Evolutionary conservation across 768 basidiomycete genomes (phyloP), one percentile per base, ranked within the genome.

Genomic region (Hirschioporus abietinus): DNA sequence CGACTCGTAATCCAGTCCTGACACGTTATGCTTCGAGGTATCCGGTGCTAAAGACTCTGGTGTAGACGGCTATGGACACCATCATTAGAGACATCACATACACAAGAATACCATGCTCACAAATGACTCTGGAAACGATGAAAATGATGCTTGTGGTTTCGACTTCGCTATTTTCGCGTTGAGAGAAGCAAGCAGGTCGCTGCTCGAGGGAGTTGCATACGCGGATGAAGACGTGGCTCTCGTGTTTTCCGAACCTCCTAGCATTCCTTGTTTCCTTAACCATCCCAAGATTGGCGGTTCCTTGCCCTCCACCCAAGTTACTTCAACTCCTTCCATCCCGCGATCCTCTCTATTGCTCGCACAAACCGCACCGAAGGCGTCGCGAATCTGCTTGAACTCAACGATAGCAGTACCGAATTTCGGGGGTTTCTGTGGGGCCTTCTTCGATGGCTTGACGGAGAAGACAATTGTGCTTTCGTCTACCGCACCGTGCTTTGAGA

Each of bases 291-390:
- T 85, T 59, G 81, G 84, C 1, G 93, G 93, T 70, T 93, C 92
- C 70, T 83, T 83, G 12, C 88, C 88, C 58, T 83, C 88, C 18
- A 86, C 87, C 92, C 93, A 95, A 0, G 80, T 76, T 0, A 92
- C 82, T 61, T 92, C 90, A 63, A 94, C 80, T 18, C 84, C 86
- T 4, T 80, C 80, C 66, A 91, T 67, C 0, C 84, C 87, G 60
- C 78, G 77, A 66, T 85, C 85, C 64, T 76, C 80, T 59, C 77
- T 77, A 20, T 80, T 84, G 66, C 78, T 86, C 26, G 84, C 88
- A 69, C 87, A 87, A 0, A 93, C 88, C 1, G 86, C 90, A 1
- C 86, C 89, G 72, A 92, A 91, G 1, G 93, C 92, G 58, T 89
- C 85, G 0, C 87, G 83, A 60, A 93, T 88, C 70, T 88, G 88